Evolutionary conservation across 2,329 filamentous ascomycete species (phyloP).

Genomic region (Alternaria atra): DNA sequence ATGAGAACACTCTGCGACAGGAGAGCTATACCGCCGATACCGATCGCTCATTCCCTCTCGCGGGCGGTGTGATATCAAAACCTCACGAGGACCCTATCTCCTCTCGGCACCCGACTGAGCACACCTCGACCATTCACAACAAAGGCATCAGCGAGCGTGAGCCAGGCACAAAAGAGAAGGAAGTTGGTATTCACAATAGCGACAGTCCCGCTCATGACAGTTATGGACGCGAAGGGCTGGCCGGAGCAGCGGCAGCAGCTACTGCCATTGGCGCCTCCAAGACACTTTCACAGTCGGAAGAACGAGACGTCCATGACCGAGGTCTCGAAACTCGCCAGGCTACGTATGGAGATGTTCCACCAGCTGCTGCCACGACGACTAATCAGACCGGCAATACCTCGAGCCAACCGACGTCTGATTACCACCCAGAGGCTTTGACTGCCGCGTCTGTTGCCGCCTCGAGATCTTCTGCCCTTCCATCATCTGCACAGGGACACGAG

Average conservation of each 20-base stretch:
- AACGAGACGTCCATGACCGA: slow-evolving; percentile 10
- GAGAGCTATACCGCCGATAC: slow-evolving; percentile 32
- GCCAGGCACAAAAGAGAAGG: slow-evolving; percentile 33
- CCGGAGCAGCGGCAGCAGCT: slow-evolving; percentile 40
- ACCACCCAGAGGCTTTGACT: slow-evolving; percentile 31
- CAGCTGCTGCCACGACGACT: neutral
- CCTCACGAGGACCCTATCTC: slow-evolving; percentile 2
- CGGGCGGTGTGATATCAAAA: slow-evolving; percentile 40
- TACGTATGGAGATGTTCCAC: slow-evolving; percentile 5
- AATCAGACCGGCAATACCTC: neutral
- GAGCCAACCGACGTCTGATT: slow-evolving; percentile 9
- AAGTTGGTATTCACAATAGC: slow-evolving; percentile 19
- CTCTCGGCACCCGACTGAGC: slow-evolving; percentile 11
- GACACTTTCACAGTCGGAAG: slow-evolving; percentile 10
- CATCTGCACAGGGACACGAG: slow-evolving; percentile 20
- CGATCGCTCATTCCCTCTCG: slow-evolving; percentile 49
- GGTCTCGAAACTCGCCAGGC: slow-evolving; percentile 9
- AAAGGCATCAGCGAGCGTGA: slow-evolving; percentile 16
- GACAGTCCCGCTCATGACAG: slow-evolving; percentile 21
- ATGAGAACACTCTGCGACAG: slow-evolving; percentile 19
- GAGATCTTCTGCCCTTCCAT: slow-evolving; percentile 8
- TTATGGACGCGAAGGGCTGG: slow-evolving; percentile 38
- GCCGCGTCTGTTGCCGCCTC: slow-evolving; percentile 24
- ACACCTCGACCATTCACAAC: slow-evolving; percentile 7
- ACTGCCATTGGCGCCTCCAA: slow-evolving; percentile 35